Base-by-base conservation (phyloP, 2,329 filamentous ascomycete species). In the Diplodia intermedia region DNA sequence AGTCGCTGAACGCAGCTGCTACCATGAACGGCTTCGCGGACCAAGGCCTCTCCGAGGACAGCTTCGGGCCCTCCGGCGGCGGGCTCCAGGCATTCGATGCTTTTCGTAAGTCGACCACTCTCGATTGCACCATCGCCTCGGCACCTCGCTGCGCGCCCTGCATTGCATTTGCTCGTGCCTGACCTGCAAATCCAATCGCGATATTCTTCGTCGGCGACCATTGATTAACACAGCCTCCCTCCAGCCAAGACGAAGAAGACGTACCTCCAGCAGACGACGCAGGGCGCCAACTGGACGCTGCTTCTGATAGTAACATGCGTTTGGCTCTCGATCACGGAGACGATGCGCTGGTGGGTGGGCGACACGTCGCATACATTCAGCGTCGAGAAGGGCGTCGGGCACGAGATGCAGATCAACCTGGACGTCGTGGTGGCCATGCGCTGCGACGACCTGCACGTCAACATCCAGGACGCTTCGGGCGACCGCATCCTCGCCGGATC, bases 221-320 rank as follows among this genome's bases (percentile, higher is more conserved):
- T 60, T 66, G 26, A 67, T 47, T 50, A 36, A 62, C 36, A 23
- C 23, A 49, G 52, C 53, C 63, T 66, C 3, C n/a, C 8, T 57
- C 20, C 76, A 97, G 94, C 95, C 72, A 98, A 99, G 85, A 92
- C 94, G 66, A 98, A 98, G 83, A 88, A 94, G 18, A 93, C 94
- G 76, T 99, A 97, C 81, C 90, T 95, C 67, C 90, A 91, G 56
- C 88, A 90, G 71, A 96, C 93, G 38, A 87, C 91, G 47, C 91
- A 91, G 75, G 96, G 95, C 75, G 94, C 94, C 70, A 93, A 96
- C 82, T 97, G 94, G 91, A 98, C 95, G 26, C 86, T 97, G 57
- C 86, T 89, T 63, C 91, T 99, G 82, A 82, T 91, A 69, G 71
- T 91, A 62, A 84, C 96, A 71, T 95, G 92, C 71, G 77, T 89